Evolutionary conservation across 2,329 filamentous ascomycete species (phyloP).

Genomic region (Thermoascus crustaceus): DNA sequence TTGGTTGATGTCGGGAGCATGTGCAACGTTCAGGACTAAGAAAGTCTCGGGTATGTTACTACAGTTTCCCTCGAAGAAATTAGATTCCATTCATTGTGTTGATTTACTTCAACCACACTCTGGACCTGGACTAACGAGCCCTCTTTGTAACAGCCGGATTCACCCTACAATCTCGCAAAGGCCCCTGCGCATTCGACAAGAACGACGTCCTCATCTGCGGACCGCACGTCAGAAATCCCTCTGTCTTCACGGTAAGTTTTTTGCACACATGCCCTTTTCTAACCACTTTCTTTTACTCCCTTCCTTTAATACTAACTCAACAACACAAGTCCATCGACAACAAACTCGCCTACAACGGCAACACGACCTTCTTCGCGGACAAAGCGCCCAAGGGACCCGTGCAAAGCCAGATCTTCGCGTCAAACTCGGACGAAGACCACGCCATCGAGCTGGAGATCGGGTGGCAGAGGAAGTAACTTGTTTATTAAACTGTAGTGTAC

Average conservation of each 20-base stretch:
- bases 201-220: conserved; percentile 52
- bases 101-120: no score
- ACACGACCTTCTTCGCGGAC: conserved; percentile 31
- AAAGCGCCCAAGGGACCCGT: conserved; percentile 27
- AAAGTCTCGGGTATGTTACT: conserved; percentile 21
- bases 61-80: conserved; percentile 2
- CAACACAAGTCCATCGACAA: conserved; percentile 15
- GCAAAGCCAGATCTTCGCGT: conserved; percentile 27
- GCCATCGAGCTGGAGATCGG: conserved; percentile 25
- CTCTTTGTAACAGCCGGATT: conserved; percentile 30
- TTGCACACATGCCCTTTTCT: no score
- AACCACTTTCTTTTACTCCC: background rate
- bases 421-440: conserved; percentile 22
- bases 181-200: conserved; percentile 48
- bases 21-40: conserved; percentile 47
- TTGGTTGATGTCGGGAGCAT: conserved; percentile 61
- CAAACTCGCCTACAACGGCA: conserved; percentile 25
- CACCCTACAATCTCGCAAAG: conserved; percentile 52
- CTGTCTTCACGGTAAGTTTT: conserved; percentile 26
- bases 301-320: background rate
- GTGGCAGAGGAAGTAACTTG: conserved; percentile 17
- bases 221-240: conserved; percentile 17
- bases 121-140: background rate
- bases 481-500: background rate
- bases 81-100: no score